phyloP scores from a whole-genome alignment of 2,329 filamentous ascomycete species.

The Aureobasidium sp. region DNA sequence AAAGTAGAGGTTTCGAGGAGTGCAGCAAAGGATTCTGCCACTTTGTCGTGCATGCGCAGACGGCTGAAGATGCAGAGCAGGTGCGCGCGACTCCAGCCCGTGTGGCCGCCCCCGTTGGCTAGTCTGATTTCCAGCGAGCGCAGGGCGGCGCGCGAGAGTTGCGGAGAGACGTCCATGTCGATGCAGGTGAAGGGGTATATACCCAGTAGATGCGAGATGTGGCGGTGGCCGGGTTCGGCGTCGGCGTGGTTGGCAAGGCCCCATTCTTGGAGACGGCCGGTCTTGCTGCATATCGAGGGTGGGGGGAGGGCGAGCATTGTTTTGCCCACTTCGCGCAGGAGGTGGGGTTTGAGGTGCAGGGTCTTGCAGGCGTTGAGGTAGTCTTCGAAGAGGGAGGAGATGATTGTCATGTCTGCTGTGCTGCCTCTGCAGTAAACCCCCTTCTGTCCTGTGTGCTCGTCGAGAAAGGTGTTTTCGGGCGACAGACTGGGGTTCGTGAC shows the following conservation, averaged over 20 bases:
- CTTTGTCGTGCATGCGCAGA: background rate
- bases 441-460: background rate
- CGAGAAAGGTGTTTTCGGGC: background rate
- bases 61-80: background rate
- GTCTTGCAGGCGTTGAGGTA: background rate
- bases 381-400: background rate
- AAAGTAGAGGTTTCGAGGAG: background rate
- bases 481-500: background rate
- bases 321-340: background rate
- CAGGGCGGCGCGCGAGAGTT: background rate
- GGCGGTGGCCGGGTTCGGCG: background rate
- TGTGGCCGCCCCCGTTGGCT: background rate
- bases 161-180: background rate
- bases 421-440: background rate
- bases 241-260: background rate
- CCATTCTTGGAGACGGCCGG: conserved; percentile 5
- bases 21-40: background rate
- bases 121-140: background rate
- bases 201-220: background rate
- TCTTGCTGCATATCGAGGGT: background rate
- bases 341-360: background rate
- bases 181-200: background rate
- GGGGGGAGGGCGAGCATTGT: background rate
- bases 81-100: background rate
- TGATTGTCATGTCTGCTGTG: background rate